Conservation (phyloP, 768 basidiomycete species). For the Mycena floridula region DNA sequence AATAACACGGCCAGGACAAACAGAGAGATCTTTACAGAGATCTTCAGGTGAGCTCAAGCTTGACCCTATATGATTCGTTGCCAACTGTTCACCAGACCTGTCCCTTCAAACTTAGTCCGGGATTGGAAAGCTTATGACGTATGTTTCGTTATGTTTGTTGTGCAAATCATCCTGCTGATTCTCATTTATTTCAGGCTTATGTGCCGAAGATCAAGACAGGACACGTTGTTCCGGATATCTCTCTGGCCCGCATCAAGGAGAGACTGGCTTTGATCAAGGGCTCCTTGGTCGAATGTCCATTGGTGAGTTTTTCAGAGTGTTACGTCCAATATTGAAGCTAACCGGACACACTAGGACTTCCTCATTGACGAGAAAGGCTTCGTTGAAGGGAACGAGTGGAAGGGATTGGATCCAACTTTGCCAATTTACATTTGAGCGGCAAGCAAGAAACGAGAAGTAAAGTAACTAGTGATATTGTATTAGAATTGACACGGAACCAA, state of each 20-base stretch:
- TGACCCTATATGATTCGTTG: too few species aligned
- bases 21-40: conserved; percentile 77
- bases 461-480: background rate
- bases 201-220: conserved; percentile 74
- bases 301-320: conserved; percentile 38
- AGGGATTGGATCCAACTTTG: conserved; percentile 66
- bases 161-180: background rate
- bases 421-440: conserved; percentile 65
- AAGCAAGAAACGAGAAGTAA: background rate
- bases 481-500: too few species aligned
- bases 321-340: conserved; percentile 5
- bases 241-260: conserved; percentile 66
- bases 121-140: conserved; percentile 78
- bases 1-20: conserved; percentile 71
- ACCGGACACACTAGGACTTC: conserved; percentile 81
- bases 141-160: conserved; percentile 15
- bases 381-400: conserved; percentile 67
- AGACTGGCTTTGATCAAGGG: conserved; percentile 66
- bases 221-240: conserved; percentile 69
- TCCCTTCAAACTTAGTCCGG: conserved; percentile 78
- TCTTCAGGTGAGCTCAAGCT: too few species aligned
- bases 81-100: too few species aligned
- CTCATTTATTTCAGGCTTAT: conserved; percentile 49
- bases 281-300: conserved; percentile 68
- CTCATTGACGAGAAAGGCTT: conserved; percentile 75